Base-by-base conservation (phyloP, 495 filamentous ascomycete species). In the Choiromyces venosus region DNA sequence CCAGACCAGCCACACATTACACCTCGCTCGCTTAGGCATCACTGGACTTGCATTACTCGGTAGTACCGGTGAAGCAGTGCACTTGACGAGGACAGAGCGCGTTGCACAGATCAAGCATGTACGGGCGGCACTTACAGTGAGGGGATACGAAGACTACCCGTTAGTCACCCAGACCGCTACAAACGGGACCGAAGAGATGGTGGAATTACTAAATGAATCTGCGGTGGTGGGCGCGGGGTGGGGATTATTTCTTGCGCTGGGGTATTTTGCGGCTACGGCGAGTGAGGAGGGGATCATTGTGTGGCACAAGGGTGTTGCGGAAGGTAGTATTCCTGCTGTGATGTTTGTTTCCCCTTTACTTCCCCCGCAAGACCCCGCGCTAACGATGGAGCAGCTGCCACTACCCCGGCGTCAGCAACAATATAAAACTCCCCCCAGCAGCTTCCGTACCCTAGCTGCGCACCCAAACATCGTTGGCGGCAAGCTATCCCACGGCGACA, bases 401-500 rank as follows among this genome's bases (percentile, higher is more conserved):
- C 80, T 91, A 90, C n/a, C 89, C 89, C 0, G 87, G 86, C 29
- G 89, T 91, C 8, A 88, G 86, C 0, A 91, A 91, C 79, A 85
- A 86, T 67, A 83, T 90, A 67, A 82, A 83, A 39, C 83, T 90
- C 75, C 83, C 18, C 86, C 88, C 6, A 82, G 86, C 37, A 89
- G 86, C 14, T 88, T 88, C 78, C 84, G 82, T 35, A 77, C 74
- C 6, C 83, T 91, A 29, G 86, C 89, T 1, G 78, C 82, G 36
- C 85, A 90, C 76, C 83, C 84, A 21, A 89, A 88, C 68, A 89
- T 91, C 69, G 88, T 90, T 0, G 89, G 89, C 46, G 88, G 87
- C 81, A 91, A 91, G 82, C 87, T 91, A 78, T 90, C 88, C 7
- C 89, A 91, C 77, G 88, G 87, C 71, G 87, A 89, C 67, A 84